Evolutionary conservation across 2,329 filamentous ascomycete genomes (phyloP), one percentile per base, ranked within the genome.

Genomic region (Fusarium staphyleae): DNA sequence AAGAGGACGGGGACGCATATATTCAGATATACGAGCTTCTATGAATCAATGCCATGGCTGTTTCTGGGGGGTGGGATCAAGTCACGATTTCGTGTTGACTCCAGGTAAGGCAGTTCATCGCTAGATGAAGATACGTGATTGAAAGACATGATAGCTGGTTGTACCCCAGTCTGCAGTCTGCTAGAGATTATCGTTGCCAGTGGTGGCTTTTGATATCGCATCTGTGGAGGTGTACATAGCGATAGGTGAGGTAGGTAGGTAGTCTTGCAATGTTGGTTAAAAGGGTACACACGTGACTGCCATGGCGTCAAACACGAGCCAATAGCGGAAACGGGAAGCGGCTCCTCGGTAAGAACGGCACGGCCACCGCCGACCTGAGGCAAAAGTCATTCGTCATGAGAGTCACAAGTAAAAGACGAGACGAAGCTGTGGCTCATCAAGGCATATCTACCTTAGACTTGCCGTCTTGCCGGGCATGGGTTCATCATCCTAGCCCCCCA

Each of bases 341-440:
- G 45, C 51, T 43, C 30, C 13, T 47, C 56, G 54, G 56, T 47
- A 59, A 55, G 19, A 29, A 41, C 56, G 56, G 56, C 56, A 59
- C 54, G 56, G 49, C 28, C 28, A 46, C 32, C 29, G 28, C 42
- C 30, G 41, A 43, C 35, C 42, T 28, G 42, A 56, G 46, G 36
- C 51, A 45, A 56, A 55, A 56, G 8, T 14, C 12, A 37, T 42
- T 32, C 52, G 36, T 50, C 45, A 51, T 57, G 39, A 24, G 7
- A 24, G 22, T 8, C 22, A n/a, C n/a, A 24, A 24, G 22, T 24
- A 24, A 24, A 24, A 9, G 5, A 9, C 7, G 8, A 9, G 7
- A 22, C 19, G 4, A 22, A 22, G 4, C 19, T 22, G 19, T 22
- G 19, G 19, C 19, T 22, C 7, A 7, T 22, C 19, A 7, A 22